Base-by-base conservation (phyloP, 805 yeast genomes). In the Candida chauliodis region DNA sequence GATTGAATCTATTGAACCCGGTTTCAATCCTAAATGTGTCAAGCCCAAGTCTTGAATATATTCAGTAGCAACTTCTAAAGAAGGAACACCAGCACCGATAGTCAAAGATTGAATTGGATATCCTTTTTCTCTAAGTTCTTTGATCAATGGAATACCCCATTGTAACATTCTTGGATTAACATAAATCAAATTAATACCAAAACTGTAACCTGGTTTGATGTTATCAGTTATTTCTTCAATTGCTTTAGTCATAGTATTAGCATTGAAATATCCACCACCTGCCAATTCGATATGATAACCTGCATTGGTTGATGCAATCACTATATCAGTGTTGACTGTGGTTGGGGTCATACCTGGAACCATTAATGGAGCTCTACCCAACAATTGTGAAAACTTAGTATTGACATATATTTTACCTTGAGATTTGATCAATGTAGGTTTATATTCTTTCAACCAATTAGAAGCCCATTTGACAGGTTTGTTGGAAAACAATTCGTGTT, bases 321-420 rank as follows among this genome's bases (percentile, higher is more conserved):
- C 95, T 54, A 93, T 90, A 46, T 86, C 90, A 33, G 98, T 93
- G 50, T 86, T 83, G 41, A 90, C 97, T 22, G 99, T 93, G 30
- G 95, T 79, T 59, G 99, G 99, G 28, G 99, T 93, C 99, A 93
- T 93, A 71, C 99, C 99, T 26, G 99, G 96, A 51, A 93, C 93
- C 83, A 95, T 83, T 51, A 93, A 70, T 44, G 99, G 99, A 46
- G 99, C 90, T 66, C 89, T 85, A 46, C 97, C 95, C 47, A 93
- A 69, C 52, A 93, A 75, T 61, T 90, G 76, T 37, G 96, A 86
- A 68, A 91, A 89, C 68, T 89, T 90, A 52, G 99, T 93, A 63
- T 90, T 95, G 42, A 93, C 96, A 56, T 69, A 88, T 34, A 83
- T 71, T 61, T 86, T 81, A 51, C 88, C 90, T 37, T 73, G 69